phyloP scores from a whole-genome alignment of 2,329 filamentous ascomycete genomes.

The Pyrenophora teres region DNA sequence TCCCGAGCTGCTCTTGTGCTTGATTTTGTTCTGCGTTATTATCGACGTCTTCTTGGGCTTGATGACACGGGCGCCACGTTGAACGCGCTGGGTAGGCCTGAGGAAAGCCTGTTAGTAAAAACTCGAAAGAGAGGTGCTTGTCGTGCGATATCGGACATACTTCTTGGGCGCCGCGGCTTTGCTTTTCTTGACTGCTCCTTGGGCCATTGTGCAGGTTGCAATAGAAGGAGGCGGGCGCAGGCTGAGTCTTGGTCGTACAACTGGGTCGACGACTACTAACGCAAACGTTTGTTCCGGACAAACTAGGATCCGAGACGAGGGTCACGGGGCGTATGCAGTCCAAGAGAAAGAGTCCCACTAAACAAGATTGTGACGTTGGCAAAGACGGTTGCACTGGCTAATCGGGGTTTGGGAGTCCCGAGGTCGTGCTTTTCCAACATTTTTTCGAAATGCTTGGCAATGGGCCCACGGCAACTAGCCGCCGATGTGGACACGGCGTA shows the following conservation, averaged over 20 bases:
- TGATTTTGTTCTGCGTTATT: conserved; percentile 65
- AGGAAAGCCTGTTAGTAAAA: conserved; percentile 7
- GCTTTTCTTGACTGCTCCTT: conserved; percentile 55
- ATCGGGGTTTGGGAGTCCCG: background rate
- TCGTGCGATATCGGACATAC: conserved; percentile 32
- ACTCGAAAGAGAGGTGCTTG: background rate
- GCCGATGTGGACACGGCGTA: conserved; percentile 7
- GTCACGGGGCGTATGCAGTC: background rate
- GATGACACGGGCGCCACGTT: conserved; percentile 65
- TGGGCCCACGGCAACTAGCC: conserved; percentile 9
- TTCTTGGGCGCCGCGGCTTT: conserved; percentile 46
- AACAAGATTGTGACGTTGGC: background rate
- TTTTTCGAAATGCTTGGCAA: conserved; percentile 21
- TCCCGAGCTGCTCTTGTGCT: conserved; percentile 67
- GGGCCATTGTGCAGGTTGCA: conserved; percentile 48
- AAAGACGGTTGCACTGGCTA: conserved; percentile 15
- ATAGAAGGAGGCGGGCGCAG: conserved; percentile 1
- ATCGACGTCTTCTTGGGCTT: conserved; percentile 68
- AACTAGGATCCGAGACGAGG: background rate
- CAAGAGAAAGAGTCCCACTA: conserved; percentile 1
- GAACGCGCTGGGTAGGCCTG: conserved; percentile 36
- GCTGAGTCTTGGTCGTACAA: background rate
- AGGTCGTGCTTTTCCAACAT: conserved; percentile 14
- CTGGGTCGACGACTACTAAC: background rate
- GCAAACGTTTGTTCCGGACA: background rate